phyloP scores from a whole-genome alignment of 2,329 filamentous ascomycete genomes.

The Pseudogymnoascus sp. region DNA sequence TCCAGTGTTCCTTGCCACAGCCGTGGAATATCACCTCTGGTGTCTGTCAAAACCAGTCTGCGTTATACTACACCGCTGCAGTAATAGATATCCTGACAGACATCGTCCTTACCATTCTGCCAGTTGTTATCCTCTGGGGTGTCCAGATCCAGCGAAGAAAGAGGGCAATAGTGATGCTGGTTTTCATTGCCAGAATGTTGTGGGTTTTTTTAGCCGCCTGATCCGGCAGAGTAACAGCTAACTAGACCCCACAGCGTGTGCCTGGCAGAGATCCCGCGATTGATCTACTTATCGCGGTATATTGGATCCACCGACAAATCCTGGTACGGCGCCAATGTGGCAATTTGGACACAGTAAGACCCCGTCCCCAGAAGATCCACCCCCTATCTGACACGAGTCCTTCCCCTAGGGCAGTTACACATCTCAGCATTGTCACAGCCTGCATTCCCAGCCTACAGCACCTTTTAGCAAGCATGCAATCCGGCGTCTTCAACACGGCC shows the following conservation, averaged over 20 bases:
- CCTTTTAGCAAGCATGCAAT: conserved; percentile 18
- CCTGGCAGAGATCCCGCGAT: conserved; percentile 21
- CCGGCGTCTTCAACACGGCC: conserved; percentile 14
- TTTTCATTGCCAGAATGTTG: conserved; percentile 25
- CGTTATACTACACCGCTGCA: conserved; percentile 32
- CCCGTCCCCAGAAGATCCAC: conserved; percentile 11
- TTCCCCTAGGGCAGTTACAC: conserved; percentile 16
- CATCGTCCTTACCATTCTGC: conserved; percentile 37
- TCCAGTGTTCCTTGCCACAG: conserved; percentile 23
- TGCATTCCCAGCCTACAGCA: conserved; percentile 19
- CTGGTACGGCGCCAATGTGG: conserved; percentile 2
- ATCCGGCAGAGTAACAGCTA: neutral
- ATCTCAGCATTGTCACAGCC: conserved; percentile 17
- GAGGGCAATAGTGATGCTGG: conserved; percentile 15
- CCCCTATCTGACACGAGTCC: conserved; percentile 13
- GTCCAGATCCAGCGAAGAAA: conserved; percentile 35
- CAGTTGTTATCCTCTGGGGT: conserved; percentile 38
- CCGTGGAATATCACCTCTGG: conserved; percentile 20
- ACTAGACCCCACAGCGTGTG: conserved; percentile 27
- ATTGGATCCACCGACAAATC: neutral
- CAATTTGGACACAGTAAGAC: conserved; percentile 9
- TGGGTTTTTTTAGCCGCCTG: conserved; percentile 19
- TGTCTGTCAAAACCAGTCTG: neutral
- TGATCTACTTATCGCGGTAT: conserved; percentile 11
- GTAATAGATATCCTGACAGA: conserved; percentile 41